Percentiles rank a stretch among this genome's conserved stretches.
These are phyloP conservation scores for Achaetomium macrosporum DNA, from an alignment of 2,329 filamentous ascomycete genomes.

Conservation along the genomic window DNA sequence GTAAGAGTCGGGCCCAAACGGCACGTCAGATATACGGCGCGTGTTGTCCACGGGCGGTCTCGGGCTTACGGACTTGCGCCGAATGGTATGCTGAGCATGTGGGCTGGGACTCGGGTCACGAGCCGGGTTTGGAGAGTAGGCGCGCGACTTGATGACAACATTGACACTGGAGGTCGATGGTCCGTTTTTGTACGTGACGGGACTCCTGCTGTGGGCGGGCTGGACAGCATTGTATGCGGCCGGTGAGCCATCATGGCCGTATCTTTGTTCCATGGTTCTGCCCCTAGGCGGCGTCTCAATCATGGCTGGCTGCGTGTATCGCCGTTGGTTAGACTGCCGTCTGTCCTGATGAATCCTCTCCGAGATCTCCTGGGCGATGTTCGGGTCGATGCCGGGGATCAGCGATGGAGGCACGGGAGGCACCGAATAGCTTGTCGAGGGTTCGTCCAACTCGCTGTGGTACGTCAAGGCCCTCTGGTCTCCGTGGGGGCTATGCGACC, in stretches of 20 bases:
- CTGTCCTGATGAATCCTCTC: conserved; percentile 53
- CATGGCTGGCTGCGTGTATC: conserved; percentile 38
- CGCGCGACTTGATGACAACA: conserved; percentile 36
- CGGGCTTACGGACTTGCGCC: conserved; percentile 70
- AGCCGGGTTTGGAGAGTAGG: conserved; percentile 37
- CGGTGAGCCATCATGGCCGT: conserved; percentile 27
- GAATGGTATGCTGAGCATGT: conserved; percentile 41
- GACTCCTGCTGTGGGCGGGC: conserved; percentile 41
- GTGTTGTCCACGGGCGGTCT: conserved; percentile 48
- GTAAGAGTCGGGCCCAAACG: conserved; percentile 72
- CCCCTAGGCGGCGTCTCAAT: conserved; percentile 39
- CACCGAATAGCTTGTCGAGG: conserved; percentile 34
- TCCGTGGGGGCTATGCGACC: conserved; percentile 27
- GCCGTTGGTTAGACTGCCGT: conserved; percentile 35
- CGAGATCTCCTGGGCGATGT: conserved; percentile 50
- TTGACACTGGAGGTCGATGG: conserved; percentile 26
- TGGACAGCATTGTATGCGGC: conserved; percentile 30
- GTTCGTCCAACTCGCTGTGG: conserved; percentile 34
- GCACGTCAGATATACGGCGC: conserved; percentile 54
- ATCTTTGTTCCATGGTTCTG: conserved; percentile 32
- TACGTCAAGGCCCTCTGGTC: conserved; percentile 29
- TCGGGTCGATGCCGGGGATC: conserved; percentile 55
- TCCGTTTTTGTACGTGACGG: conserved; percentile 36
- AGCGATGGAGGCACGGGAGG: conserved; percentile 51
- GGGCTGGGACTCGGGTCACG: conserved; percentile 34